Percentiles rank a stretch among this genome's conserved stretches.
Evolutionary conservation across 306 rosid genomes (phyloP).

Genomic region (Lithocarpus polystachyus): DNA sequence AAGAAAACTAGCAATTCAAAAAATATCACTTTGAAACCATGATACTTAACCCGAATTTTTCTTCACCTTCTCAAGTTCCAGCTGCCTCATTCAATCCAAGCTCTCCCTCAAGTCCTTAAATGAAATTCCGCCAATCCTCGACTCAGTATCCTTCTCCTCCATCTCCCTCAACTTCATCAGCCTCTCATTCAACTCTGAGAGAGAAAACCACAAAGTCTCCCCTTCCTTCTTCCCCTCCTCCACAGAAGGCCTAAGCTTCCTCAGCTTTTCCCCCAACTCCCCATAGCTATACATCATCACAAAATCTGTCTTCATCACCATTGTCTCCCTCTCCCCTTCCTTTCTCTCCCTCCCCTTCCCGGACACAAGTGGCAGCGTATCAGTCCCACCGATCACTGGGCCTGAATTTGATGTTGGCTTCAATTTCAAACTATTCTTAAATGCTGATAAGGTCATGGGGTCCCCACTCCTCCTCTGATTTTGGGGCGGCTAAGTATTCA

Average conservation of each 20-base stretch:
- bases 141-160: slow-evolving; percentile 35
- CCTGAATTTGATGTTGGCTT: slow-evolving; percentile 9
- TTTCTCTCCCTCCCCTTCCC: slow-evolving; percentile 33
- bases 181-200: slow-evolving; percentile 63
- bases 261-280: slow-evolving; percentile 59
- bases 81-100: neutral
- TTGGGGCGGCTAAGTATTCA: neutral
- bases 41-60: neutral
- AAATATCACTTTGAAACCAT: neutral
- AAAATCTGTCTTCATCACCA: slow-evolving; percentile 24
- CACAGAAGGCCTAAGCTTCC: slow-evolving; percentile 43
- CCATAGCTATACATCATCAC: slow-evolving; percentile 27
- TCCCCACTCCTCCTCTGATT: neutral
- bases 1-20: neutral
- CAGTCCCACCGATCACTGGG: slow-evolving; percentile 27
- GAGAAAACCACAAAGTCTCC: slow-evolving; percentile 46
- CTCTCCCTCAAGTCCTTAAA: neutral
- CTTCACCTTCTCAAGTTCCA: neutral
- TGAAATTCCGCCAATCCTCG: neutral
- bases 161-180: slow-evolving; percentile 48
- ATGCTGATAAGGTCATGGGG: neutral
- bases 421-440: slow-evolving; percentile 6
- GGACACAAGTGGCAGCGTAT: slow-evolving; percentile 24
- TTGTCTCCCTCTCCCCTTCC: neutral
- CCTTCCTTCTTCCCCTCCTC: slow-evolving; percentile 19